phyloP scores from a whole-genome alignment of 306 rosid genomes.

The Vicia faba region DNA sequence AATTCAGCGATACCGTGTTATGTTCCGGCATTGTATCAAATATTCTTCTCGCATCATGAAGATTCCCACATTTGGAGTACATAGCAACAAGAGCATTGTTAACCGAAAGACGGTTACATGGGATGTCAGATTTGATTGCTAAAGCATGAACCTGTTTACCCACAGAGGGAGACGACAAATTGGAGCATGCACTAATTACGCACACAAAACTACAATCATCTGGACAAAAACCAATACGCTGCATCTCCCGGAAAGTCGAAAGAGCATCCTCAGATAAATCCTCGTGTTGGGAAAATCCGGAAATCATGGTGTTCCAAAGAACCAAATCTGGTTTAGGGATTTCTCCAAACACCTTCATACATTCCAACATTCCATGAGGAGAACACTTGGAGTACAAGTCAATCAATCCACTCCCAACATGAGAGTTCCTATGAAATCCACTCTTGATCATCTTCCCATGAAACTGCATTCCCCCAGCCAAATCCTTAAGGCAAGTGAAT shows the following conservation, averaged over 20 bases:
- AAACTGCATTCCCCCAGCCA: constrained; percentile 73
- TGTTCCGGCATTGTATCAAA: constrained; percentile 73
- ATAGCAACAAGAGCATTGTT: constrained; percentile 74
- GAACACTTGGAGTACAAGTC: constrained; percentile 82
- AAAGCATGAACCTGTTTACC: constrained; percentile 79
- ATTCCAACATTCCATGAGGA: constrained; percentile 60
- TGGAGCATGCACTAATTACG: constrained; percentile 77
- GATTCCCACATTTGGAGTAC: constrained; percentile 87
- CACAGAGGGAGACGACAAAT: constrained; percentile 67
- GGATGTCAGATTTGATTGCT: constrained; percentile 72
- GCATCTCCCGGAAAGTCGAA: constrained; percentile 63
- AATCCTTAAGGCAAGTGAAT: constrained; percentile 63
- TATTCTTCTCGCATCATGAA: constrained; percentile 66
- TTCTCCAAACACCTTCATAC: constrained; percentile 73
- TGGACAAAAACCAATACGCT: constrained; percentile 53
- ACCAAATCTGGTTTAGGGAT: constrained; percentile 70
- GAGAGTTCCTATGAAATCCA: constrained; percentile 75
- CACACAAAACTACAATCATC: constrained; percentile 83
- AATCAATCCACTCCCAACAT: constrained; percentile 81
- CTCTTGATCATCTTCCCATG: constrained; percentile 78
- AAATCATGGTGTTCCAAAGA: constrained; percentile 86
- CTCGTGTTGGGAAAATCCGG: constrained; percentile 72
- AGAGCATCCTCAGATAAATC: constrained; percentile 72
- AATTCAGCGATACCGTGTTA: constrained; percentile 63
- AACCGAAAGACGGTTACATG: constrained; percentile 67